Evolutionary conservation across 2,329 filamentous ascomycete species (phyloP), one percentile per base, ranked within the genome.

Genomic region (Diaporthe australafricana): DNA sequence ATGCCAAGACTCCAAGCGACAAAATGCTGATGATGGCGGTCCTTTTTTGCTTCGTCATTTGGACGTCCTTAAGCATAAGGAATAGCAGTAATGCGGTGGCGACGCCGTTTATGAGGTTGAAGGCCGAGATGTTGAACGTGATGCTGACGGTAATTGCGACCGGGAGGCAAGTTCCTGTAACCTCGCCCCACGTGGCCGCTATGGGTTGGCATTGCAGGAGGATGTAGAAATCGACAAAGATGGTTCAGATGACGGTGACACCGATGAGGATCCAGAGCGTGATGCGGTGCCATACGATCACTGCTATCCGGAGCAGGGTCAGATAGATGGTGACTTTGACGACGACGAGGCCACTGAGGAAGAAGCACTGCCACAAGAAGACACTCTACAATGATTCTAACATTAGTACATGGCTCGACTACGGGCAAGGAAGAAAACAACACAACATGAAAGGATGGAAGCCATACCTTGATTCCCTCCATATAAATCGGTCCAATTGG

Each of bases 281-380:
- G 56, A 27, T 22, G 7, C 57, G 60, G 53, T 74, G 68, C 56
- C 72, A 60, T 17, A 56, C 66, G 22, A 70, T 30, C 22, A 75
- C 53, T 1, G 74, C 66, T 16, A 75, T 72, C 25, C 74, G 67
- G 25, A 75, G 52, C 12, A 75, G 42, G 1, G 73, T 75, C 27
- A 70, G 20, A 70, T 72, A 75, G n/a, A 75, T 75, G 55, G 72
- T 75, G 62, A 25, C 53, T 38, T 76, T 76, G 63, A 74, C 74
- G 55, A 74, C 72, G 35, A 71, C 74, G 47, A 67, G 70, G 48
- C 62, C 63, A 48, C 70, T 73, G 25, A 74, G 45, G 68, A 63
- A 74, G 60, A 74, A 72, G n/a, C 69, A 47, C 55, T 76, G 75
- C 75, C 75, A 76, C 14, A 76, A 48, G 27, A 73, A 71, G 2